Evolutionary conservation across 2,329 filamentous ascomycete species (phyloP), one percentile per base, ranked within the genome.

Genomic region (Chaetomium sp.): DNA sequence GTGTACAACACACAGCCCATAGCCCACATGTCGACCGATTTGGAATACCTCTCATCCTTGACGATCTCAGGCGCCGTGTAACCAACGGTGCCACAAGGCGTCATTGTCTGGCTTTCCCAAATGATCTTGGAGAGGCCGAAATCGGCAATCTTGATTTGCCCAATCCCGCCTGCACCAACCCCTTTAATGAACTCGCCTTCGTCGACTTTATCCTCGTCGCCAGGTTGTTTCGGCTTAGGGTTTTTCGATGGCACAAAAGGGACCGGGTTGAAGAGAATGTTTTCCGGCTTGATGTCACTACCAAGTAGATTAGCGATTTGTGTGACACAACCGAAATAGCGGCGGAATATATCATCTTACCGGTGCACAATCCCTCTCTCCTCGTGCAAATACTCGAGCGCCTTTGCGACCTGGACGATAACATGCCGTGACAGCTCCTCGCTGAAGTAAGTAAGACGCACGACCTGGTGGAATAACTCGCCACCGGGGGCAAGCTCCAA

Each of bases 1-100:
- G 94, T 99, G 76, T 99, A 99, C 5, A 99, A 78, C 9, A 99
- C 94, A 69, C 94, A 99, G 11, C 94, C 94, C 36, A 99, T 74
- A 3, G 94, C 94, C 94, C 94, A 99, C 94, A 99, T 99, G 68
- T 99, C 94, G 46, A 99, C 94, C 51, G 90, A 95, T 78, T 97
- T 99, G 40, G 92, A 97, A 72, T 99, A 99, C 27, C 91, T 85
- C 74, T 99, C 94, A 72, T 99, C 94, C 74, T 97, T 97, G 70
- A 99, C 94, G 60, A 99, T 99, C 69, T 99, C 94, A 6, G 94
- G 94, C 3, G 94, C 94, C 4, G 94, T 97, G 74, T 99, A 99
- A 44, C 94, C 94, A 55, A 97, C 94, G 0, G 94, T 99, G 56
- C 94, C 94, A 70, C 94, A 99, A n/a, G 94, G 94, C 3, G 94